These are phyloP conservation scores for Chloranthus sessilifolius DNA, from an alignment of 164 flowering plant genomes.

Conservation along the genomic window DNA sequence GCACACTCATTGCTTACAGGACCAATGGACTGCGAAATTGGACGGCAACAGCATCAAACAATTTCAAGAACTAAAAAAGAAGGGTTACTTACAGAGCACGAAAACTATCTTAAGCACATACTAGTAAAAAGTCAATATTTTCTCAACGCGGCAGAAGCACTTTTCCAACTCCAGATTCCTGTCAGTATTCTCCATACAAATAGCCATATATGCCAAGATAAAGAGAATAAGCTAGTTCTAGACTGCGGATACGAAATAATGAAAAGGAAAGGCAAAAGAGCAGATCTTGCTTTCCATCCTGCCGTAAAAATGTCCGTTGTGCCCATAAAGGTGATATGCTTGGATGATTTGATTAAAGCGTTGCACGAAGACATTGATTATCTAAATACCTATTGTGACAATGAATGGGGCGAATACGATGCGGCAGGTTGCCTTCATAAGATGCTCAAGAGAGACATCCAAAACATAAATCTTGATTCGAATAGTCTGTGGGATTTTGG, in stretches of 20 bases:
- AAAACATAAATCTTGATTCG: slow-evolving; percentile 37
- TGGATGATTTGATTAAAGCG: slow-evolving; percentile 66
- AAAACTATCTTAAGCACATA: slow-evolving; percentile 58
- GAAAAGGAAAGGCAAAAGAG: slow-evolving; percentile 66
- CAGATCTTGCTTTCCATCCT: slow-evolving; percentile 45
- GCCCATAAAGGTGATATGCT: slow-evolving; percentile 25
- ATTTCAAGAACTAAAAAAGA: slow-evolving; percentile 11
- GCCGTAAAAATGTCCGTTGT: slow-evolving; percentile 17
- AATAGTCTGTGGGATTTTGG: slow-evolving; percentile 88
- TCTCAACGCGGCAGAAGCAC: slow-evolving; percentile 82
- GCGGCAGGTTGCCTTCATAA: slow-evolving; percentile 36
- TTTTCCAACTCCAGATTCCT: slow-evolving; percentile 72
- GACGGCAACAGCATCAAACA: slow-evolving; percentile 14
- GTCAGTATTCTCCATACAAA: slow-evolving; percentile 35
- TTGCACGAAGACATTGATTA: slow-evolving; percentile 46
- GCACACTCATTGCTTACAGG: too few relatives aligned
- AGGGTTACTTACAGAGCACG: slow-evolving; percentile 42
- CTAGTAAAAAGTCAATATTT: slow-evolving; percentile 50
- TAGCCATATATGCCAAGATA: slow-evolving; percentile 22
- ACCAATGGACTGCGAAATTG: slow-evolving; percentile 10
- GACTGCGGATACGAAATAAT: slow-evolving; percentile 70
- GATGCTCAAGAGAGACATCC: slow-evolving; percentile 57
- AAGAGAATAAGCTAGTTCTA: slow-evolving; percentile 37
- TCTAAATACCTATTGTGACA: slow-evolving; percentile 30
- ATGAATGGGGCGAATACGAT: slow-evolving; percentile 22